Evolutionary conservation across 2,329 filamentous ascomycete genomes (phyloP).

Genomic region (Byssothecium circinans): DNA sequence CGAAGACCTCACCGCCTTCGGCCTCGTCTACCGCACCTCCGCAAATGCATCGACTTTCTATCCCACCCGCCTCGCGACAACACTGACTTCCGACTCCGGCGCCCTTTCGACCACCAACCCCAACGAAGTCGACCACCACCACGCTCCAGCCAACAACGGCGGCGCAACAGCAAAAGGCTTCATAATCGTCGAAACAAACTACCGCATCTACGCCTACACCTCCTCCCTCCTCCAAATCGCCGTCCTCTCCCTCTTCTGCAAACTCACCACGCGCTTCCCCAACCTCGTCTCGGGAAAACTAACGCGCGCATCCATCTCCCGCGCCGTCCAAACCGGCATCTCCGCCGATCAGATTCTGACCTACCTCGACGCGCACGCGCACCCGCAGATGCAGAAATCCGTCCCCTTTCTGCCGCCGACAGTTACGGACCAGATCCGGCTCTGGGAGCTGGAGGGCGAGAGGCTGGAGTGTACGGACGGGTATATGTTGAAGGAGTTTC

Average conservation of each 20-base stretch:
- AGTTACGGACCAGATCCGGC: conserved; percentile 92
- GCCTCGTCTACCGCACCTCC: conserved; percentile 73
- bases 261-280: conserved; percentile 85
- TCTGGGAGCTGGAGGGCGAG: conserved; percentile 98
- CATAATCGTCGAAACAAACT: conserved; percentile 97
- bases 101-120: conserved; percentile 62
- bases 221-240: conserved; percentile 91
- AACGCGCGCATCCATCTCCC: conserved; percentile 82
- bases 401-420: conserved; percentile 86
- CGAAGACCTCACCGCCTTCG: conserved; percentile 87
- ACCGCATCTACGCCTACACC: conserved; percentile 96
- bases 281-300: conserved; percentile 93
- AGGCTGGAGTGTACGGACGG: conserved; percentile 82
- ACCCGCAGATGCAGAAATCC: conserved; percentile 84
- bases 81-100: conserved; percentile 77
- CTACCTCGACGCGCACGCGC: conserved; percentile 88
- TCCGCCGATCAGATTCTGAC: conserved; percentile 93
- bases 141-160: conserved; percentile 55
- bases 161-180: conserved; percentile 64
- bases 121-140: conserved; percentile 35
- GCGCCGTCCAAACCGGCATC: conserved; percentile 87
- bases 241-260: conserved; percentile 85
- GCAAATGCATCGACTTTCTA: conserved; percentile 64
- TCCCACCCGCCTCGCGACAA: conserved; percentile 91
- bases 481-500: conserved; percentile 89